Base-by-base conservation (phyloP, 768 basidiomycete species). In the Serpula lacrymans region DNA sequence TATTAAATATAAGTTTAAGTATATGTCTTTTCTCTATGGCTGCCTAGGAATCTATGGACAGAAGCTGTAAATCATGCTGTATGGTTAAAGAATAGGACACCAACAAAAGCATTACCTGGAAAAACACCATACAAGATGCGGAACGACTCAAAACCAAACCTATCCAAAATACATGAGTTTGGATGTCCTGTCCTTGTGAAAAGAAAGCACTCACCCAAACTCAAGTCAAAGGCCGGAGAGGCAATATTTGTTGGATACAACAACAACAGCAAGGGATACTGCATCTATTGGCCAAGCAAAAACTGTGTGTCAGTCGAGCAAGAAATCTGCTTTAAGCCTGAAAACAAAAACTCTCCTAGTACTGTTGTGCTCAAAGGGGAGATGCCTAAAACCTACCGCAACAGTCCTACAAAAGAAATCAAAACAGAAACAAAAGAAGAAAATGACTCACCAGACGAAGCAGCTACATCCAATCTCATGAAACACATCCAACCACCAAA, bases 21-120 rank as follows among this genome's bases (percentile, higher is more conserved):
- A n/a, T n/a, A n/a, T n/a, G n/a, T n/a, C n/a, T n/a, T n/a, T n/a
- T n/a, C n/a, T n/a, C n/a, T n/a, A n/a, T n/a, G n/a, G n/a, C 37
- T 66, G 11, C 53, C 55, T 0, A 36, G 42, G 26, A 40, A 27
- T 11, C 42, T 54, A 12, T 62, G 21, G 52, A 51, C n/a, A 6
- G 41, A 14, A 31, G 50, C 18, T 0, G 47, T 63, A 0, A 39
- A 35, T 0, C 58, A 72, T 40, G 60, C 57, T 0, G 51, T 62
- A 0, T 72, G 65, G 57, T 24, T 73, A 23, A 51, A 57, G 39
- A 72, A 71, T 40, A 24, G 58, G 3, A 54, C 59, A 1, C 48
- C 59, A 0, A 63, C 58, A 1, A 47, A 50, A 8, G 51, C 51
- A 0, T 17, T 64, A 9, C 48, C 50, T 4, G 53, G 54, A 12